phyloP scores from a whole-genome alignment of 257 asterid genomes.

The Lavandula angustifolia region DNA sequence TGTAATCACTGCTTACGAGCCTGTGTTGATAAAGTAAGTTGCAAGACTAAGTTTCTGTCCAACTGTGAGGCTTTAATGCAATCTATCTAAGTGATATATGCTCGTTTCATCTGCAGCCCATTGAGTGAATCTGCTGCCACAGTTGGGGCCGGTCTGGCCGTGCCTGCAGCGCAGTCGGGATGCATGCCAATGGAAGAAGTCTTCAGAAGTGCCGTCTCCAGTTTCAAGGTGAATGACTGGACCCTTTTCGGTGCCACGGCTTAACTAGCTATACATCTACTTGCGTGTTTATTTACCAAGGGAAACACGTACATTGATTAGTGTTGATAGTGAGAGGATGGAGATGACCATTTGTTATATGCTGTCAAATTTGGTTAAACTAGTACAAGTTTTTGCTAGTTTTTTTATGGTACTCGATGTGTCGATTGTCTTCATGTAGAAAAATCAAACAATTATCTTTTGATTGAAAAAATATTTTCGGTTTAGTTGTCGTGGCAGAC shows the following conservation, averaged over 20 bases:
- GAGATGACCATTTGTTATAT: background rate
- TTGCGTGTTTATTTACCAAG: too few relatives aligned
- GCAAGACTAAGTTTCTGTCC: background rate
- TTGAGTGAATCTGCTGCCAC: slow-evolving; percentile 77
- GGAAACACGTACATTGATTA: too few relatives aligned
- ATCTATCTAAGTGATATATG: background rate
- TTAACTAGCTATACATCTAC: slow-evolving; percentile 29
- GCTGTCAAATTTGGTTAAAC: background rate
- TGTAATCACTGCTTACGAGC: slow-evolving; percentile 85
- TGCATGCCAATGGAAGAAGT: slow-evolving; percentile 78
- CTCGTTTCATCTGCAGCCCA: slow-evolving; percentile 46
- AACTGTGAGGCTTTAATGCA: too few relatives aligned
- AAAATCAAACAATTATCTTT: background rate
- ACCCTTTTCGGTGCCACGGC: slow-evolving; percentile 59
- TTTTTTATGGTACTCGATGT: background rate
- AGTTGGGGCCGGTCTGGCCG: slow-evolving; percentile 74
- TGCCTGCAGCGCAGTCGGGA: slow-evolving; percentile 73
- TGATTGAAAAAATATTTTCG: background rate
- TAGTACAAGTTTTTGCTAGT: too few relatives aligned
- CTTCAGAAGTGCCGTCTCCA: slow-evolving; percentile 61
- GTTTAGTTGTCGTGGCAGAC: background rate
- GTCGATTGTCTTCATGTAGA: background rate
- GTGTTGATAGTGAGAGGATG: background rate
- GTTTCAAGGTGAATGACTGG: slow-evolving; percentile 86
- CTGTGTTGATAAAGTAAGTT: slow-evolving; percentile 74